Base-by-base conservation (phyloP, 2,329 filamentous ascomycete genomes). In the Harringtonia lauricola region DNA sequence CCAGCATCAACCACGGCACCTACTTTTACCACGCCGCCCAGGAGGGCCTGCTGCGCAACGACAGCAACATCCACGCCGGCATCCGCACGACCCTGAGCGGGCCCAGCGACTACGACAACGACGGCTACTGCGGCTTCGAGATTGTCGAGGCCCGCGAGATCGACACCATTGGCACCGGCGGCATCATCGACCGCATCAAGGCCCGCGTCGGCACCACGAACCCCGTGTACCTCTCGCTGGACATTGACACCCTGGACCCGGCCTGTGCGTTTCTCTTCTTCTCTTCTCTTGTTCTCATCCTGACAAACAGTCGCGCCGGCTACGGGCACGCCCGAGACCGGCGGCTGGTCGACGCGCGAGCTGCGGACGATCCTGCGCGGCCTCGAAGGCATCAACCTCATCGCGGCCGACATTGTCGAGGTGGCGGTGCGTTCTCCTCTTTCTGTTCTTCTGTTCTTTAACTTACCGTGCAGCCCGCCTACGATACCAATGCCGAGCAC, bases 161-260 rank as follows among this genome's bases (percentile, higher is more conserved):
- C 43, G 70, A 72, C 55, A 65, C 58, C 14, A 68, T 73, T 40
- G 70, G 70, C 34, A 64, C 73, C 24, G 73, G 77, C 0, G 86
- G 86, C 5, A 89, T 94, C 57, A 83, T 90, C 59, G 76, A 83
- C 62, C 81, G 76, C 59, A 92, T 94, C 56, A 65, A 76, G 36
- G 79, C 86, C 4, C 71, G 85, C 21, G 83, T 94, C 17, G 85
- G 84, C 9, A 82, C 79, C 19, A 70, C 72, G 43, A 80, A 79
- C 48, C 86, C 86, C 0, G 83, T 92, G 0, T 94, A 94, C 57
- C 64, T 94, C 28, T 85, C 78, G 8, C 81, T 94, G 38, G 88
- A 95, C 57, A 94, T 94, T 54, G 87, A 94, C 57, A 88, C 86
- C 1, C 68, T 94, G 4, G 87, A 94, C 58, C 87, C 88, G 8